Evolutionary conservation across 306 rosid species (phyloP).

Genomic region (Cicer arietinum): DNA sequence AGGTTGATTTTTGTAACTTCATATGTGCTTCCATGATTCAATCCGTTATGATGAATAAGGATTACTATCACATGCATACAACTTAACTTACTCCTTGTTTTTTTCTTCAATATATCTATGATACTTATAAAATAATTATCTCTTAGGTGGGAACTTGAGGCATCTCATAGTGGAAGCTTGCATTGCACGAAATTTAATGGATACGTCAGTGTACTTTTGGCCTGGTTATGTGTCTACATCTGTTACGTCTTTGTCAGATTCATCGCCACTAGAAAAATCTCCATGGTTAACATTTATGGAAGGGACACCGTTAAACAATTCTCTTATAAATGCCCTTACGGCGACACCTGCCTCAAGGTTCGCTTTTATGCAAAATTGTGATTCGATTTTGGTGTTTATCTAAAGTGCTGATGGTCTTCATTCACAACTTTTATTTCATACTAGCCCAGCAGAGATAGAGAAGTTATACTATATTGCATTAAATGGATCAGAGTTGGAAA

Average conservation of each 20-base stretch:
- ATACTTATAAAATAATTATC: constrained; percentile 44
- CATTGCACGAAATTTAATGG: constrained; percentile 73
- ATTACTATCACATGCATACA: constrained; percentile 36
- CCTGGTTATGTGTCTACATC: constrained; percentile 69
- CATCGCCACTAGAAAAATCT: constrained; percentile 58
- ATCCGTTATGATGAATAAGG: constrained; percentile 21
- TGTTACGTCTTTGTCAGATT: constrained; percentile 51
- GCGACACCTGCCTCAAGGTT: constrained; percentile 78
- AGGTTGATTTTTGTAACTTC: constrained; percentile 50
- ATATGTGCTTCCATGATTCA: constrained; percentile 35
- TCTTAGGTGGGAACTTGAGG: constrained; percentile 78
- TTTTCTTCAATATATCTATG: constrained; percentile 25
- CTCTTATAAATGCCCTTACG: constrained; percentile 62
- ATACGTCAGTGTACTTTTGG: constrained; percentile 74
- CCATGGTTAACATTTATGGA: constrained; percentile 80
- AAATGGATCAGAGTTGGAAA: constrained; percentile 75
- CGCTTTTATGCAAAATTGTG: constrained; percentile 23
- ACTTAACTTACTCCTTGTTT: constrained; percentile 15
- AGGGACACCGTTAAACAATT: constrained; percentile 65
- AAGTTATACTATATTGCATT: constrained; percentile 71
- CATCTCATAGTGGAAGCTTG: constrained; percentile 89
- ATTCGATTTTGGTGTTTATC: constrained; percentile 36
- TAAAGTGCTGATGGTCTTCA: constrained; percentile 43
- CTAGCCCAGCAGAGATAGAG: constrained; percentile 76
- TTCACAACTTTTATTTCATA: constrained; percentile 46